Evolutionary conservation across 208 protist species (phyloP).

Genomic region (Trypanosoma theileri): DNA sequence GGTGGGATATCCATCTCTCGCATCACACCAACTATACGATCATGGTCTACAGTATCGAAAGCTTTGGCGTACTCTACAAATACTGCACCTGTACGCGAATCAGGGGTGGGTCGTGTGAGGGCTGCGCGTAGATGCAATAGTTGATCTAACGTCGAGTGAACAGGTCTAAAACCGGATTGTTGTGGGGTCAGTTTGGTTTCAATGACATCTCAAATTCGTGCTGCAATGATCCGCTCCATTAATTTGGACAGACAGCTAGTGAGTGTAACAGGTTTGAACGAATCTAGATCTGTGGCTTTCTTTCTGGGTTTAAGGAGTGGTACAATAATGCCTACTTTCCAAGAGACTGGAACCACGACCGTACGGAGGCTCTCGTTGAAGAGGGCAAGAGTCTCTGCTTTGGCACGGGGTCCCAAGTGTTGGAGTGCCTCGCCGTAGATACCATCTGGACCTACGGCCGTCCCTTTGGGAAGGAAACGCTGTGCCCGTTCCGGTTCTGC

Average conservation of each 20-base stretch:
- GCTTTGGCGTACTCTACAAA: constrained; percentile 17
- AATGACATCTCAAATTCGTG: constrained; percentile 18
- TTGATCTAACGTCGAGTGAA: constrained; percentile 23
- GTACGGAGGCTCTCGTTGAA: constrained; percentile 19
- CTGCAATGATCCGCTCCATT: constrained; percentile 27
- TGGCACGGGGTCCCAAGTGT: neutral
- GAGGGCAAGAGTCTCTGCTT: constrained; percentile 4
- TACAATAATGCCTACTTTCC: constrained; percentile 24
- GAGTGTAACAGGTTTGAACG: constrained; percentile 16
- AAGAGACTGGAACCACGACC: neutral
- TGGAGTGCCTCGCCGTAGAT: constrained; percentile 5
- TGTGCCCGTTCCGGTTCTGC: constrained; percentile 5
- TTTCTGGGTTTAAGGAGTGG: constrained; percentile 27
- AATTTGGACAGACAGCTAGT: constrained; percentile 24
- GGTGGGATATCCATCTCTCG: neutral
- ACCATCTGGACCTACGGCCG: neutral
- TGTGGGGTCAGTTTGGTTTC: constrained; percentile 11
- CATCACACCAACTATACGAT: neutral
- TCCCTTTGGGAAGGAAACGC: neutral
- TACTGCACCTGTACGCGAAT: neutral
- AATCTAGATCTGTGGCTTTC: constrained; percentile 7
- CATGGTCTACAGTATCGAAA: constrained; percentile 18
- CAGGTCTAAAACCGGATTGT: constrained; percentile 26
- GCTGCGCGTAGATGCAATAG: constrained; percentile 10
- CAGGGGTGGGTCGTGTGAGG: neutral